phyloP scores from a whole-genome alignment of 2,329 filamentous ascomycete genomes.

The Lecanosticta acicola region DNA sequence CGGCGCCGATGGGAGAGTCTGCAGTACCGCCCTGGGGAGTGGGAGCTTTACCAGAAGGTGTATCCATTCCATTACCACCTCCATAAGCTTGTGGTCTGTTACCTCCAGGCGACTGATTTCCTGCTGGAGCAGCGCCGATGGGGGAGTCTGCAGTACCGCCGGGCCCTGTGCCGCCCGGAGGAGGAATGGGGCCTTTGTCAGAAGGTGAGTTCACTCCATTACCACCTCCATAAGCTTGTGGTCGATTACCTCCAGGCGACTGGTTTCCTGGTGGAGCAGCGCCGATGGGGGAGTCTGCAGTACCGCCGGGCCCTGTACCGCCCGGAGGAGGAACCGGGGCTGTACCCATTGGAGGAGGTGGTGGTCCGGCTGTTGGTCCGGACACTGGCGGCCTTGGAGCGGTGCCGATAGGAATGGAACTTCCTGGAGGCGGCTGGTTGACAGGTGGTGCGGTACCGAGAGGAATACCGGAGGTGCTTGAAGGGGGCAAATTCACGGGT shows the following conservation, averaged over 20 bases:
- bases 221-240: no score
- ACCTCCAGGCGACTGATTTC: not conserved
- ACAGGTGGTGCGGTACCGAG: not conserved
- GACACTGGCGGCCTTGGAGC: not conserved
- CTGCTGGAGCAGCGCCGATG: not conserved
- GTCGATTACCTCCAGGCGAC: not conserved
- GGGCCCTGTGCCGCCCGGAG: no score
- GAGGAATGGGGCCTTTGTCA: no score
- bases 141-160: constrained; percentile 10
- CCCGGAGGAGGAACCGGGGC: not conserved
- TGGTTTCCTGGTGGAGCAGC: not conserved
- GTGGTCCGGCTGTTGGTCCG: not conserved
- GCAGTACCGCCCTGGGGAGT: no score
- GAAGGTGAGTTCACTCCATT: no score
- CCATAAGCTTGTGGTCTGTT: not conserved
- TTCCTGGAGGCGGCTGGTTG: constrained; percentile 1
- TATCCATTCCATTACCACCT: no score
- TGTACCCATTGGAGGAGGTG: not conserved
- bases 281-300: constrained; percentile 4
- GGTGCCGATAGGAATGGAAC: not conserved
- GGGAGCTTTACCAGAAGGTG: not conserved
- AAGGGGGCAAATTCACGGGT: no score
- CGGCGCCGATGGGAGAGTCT: constrained; percentile 3
- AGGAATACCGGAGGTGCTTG: no score
- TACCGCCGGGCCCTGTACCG: no score